Evolutionary conservation across 2,329 filamentous ascomycete genomes (phyloP).

Genomic region (Trichoderma arundinaceum): DNA sequence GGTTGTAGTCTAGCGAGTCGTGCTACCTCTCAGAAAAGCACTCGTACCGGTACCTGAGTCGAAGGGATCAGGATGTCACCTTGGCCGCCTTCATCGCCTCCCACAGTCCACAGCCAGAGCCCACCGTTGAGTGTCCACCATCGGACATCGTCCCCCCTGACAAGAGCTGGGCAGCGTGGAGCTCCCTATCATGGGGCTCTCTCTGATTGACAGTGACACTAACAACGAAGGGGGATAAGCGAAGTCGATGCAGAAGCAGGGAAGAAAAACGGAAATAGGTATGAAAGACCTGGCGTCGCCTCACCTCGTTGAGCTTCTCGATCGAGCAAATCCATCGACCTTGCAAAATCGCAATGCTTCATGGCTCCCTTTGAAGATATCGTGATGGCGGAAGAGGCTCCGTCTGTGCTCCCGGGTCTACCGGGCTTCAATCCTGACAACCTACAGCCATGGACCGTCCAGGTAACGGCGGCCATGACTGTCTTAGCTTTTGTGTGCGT

Average conservation of each 20-base stretch:
- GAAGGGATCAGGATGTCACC: neutral
- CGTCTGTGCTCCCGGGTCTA: constrained; percentile 32
- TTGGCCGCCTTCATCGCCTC: neutral
- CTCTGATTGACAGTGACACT: constrained; percentile 10
- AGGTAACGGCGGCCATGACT: constrained; percentile 48
- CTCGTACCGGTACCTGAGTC: neutral
- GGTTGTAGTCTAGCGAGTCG: constrained; percentile 13
- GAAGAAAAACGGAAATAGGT: neutral
- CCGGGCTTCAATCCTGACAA: constrained; percentile 40
- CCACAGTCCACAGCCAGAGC: constrained; percentile 16
- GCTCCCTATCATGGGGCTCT: neutral
- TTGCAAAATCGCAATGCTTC: constrained; percentile 14
- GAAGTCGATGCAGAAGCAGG: neutral
- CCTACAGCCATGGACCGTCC: constrained; percentile 51
- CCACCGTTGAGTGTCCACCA: constrained; percentile 21
- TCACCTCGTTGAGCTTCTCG: constrained; percentile 1
- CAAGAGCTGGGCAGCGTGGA: constrained; percentile 12
- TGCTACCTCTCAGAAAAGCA: constrained; percentile 2
- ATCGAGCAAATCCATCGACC: neutral
- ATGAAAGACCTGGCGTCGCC: constrained; percentile 22
- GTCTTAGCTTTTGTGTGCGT: constrained; percentile 48
- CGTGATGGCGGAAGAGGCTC: constrained; percentile 13
- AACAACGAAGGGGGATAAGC: constrained; percentile 11
- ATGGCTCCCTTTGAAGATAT: constrained; percentile 23
- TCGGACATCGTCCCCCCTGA: constrained; percentile 6